These are phyloP conservation scores for Aspergillus cristatus DNA, from an alignment of 495 filamentous ascomycete genomes.

Conservation along the genomic window DNA sequence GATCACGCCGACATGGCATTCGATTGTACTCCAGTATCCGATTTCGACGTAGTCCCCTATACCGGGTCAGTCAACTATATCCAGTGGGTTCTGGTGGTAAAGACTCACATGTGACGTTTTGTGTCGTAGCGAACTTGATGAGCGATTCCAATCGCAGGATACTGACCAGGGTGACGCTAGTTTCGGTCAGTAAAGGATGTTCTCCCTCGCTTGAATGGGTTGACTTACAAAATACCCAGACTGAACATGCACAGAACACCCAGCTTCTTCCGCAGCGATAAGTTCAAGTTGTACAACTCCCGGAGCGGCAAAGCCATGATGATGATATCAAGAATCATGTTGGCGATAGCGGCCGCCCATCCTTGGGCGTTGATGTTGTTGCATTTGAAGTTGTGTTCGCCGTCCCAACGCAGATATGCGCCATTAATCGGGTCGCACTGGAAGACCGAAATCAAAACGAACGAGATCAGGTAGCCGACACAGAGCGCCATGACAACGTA, in stretches of 20 bases:
- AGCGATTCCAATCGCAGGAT: slow-evolving; percentile 26
- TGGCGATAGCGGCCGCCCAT: slow-evolving; percentile 31
- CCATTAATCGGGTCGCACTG: slow-evolving; percentile 32
- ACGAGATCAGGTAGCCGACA: slow-evolving; percentile 26
- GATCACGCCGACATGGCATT: slow-evolving; percentile 25
- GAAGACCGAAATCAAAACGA: slow-evolving; percentile 31
- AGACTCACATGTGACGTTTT: slow-evolving; percentile 24
- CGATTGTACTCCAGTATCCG: slow-evolving; percentile 26
- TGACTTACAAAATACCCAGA: slow-evolving; percentile 27
- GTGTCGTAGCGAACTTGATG: slow-evolving; percentile 21
- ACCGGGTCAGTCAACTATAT: slow-evolving; percentile 1
- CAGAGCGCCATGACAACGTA: slow-evolving; percentile 28
- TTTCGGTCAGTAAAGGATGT: background rate
- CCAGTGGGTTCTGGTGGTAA: too few species aligned
- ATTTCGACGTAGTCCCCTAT: slow-evolving; percentile 29
- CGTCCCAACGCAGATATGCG: slow-evolving; percentile 35
- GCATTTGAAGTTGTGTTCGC: slow-evolving; percentile 24
- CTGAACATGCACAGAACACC: slow-evolving; percentile 28
- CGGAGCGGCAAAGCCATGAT: slow-evolving; percentile 35
- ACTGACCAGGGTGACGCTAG: slow-evolving; percentile 26
- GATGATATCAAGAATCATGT: slow-evolving; percentile 37
- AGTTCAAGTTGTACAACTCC: slow-evolving; percentile 22
- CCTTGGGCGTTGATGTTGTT: slow-evolving; percentile 34
- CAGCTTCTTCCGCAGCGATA: slow-evolving; percentile 21
- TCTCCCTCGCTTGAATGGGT: too few species aligned